These are phyloP conservation scores for Pholiota conissans DNA, from an alignment of 768 basidiomycete genomes.

Conservation along the genomic window DNA sequence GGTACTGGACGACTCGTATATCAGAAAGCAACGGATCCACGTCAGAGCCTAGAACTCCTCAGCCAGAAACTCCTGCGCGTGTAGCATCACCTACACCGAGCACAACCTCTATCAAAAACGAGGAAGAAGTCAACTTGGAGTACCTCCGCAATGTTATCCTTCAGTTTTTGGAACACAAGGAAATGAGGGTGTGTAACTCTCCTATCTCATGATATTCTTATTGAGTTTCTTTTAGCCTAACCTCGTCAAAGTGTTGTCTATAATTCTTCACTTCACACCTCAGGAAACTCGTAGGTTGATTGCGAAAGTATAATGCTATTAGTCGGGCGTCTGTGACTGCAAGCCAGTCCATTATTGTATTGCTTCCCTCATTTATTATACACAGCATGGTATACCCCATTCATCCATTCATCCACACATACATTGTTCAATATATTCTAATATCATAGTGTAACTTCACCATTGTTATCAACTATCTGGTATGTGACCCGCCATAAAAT, in stretches of 20 bases:
- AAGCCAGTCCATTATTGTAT: background rate
- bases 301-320: slow-evolving; percentile 65
- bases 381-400: background rate
- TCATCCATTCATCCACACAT: background rate
- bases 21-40: slow-evolving; percentile 38
- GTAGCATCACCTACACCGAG: slow-evolving; percentile 36
- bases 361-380: background rate
- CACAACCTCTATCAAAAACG: slow-evolving; percentile 42
- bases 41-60: slow-evolving; percentile 37
- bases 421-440: background rate
- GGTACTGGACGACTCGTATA: slow-evolving; percentile 78
- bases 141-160: slow-evolving; percentile 95
- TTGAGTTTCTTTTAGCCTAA: slow-evolving; percentile 59
- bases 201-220: background rate
- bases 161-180: slow-evolving; percentile 97
- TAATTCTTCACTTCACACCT: slow-evolving; percentile 92
- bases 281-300: slow-evolving; percentile 89
- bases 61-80: slow-evolving; percentile 34
- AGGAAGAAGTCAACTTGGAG: slow-evolving; percentile 94
- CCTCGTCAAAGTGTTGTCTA: slow-evolving; percentile 87
- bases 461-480: too few species aligned
- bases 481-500: too few species aligned
- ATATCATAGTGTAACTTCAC: background rate
- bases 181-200: slow-evolving; percentile 81
- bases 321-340: background rate